Evolutionary conservation across 306 rosid genomes (phyloP).

Genomic region (Begonia loranthoides): DNA sequence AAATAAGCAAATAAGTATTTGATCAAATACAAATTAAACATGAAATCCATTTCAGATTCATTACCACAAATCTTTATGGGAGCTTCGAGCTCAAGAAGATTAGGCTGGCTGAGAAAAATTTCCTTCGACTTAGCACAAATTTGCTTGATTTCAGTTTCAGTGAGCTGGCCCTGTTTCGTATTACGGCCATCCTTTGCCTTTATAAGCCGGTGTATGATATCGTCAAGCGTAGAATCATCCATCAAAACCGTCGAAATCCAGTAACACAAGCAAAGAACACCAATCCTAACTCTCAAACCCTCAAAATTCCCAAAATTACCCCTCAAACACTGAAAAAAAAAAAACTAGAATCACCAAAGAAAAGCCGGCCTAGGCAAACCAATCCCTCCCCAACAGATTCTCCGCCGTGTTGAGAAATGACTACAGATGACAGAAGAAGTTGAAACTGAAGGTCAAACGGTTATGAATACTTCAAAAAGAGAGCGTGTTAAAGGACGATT

Average conservation of each 20-base stretch:
- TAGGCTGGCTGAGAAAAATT: slow-evolving; percentile 74
- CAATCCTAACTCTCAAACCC: background rate
- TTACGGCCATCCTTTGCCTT: slow-evolving; percentile 62
- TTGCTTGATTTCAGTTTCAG: slow-evolving; percentile 57
- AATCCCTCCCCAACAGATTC: no score
- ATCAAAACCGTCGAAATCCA: slow-evolving; percentile 15
- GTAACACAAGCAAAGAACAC: slow-evolving; percentile 4
- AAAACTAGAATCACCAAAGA: no score
- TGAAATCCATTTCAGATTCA: background rate
- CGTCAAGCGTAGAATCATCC: slow-evolving; percentile 49
- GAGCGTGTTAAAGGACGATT: no score
- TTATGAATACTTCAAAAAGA: no score
- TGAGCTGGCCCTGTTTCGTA: slow-evolving; percentile 54
- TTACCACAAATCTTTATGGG: slow-evolving; percentile 77
- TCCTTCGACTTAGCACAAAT: slow-evolving; percentile 48
- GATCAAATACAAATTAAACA: no score
- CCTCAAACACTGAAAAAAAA: background rate
- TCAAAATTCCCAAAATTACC: slow-evolving; percentile 10
- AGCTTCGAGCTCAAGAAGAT: slow-evolving; percentile 84
- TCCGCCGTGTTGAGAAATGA: no score
- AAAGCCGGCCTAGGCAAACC: no score
- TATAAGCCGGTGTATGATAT: slow-evolving; percentile 46
- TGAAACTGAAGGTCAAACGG: no score
- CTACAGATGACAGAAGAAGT: no score
- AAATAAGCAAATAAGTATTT: no score